Percentiles rank a stretch among this genome's conserved stretches.
Evolutionary conservation across 2,329 filamentous ascomycete species (phyloP).

Genomic region (Purpureocillium takamizusanense): DNA sequence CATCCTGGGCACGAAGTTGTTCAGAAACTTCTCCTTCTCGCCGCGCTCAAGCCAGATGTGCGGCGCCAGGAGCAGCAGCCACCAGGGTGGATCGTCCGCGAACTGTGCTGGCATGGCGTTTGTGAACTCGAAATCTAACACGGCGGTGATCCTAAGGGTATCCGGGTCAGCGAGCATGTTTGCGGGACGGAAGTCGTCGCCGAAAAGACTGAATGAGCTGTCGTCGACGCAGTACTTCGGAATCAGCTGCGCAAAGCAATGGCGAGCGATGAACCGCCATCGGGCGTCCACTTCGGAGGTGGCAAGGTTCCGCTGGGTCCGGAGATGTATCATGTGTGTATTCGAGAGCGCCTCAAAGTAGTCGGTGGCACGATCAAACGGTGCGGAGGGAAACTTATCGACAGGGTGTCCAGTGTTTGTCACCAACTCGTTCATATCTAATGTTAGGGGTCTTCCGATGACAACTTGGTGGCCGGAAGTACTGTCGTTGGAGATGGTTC

Average conservation of each 20-base stretch:
- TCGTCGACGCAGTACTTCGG: conserved; percentile 18
- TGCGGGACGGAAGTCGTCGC: conserved; percentile 25
- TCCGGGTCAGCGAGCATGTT: conserved; percentile 29
- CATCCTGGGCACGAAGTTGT: conserved; percentile 20
- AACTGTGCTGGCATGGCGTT: conserved; percentile 30
- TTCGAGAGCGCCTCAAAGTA: conserved; percentile 19
- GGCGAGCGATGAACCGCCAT: conserved; percentile 22
- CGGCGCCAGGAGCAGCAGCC: conserved; percentile 22
- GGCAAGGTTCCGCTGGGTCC: conserved; percentile 21
- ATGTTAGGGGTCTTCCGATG: conserved; percentile 24
- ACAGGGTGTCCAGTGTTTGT: conserved; percentile 20
- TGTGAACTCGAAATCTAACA: conserved; percentile 31
- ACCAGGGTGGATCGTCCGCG: conserved; percentile 27
- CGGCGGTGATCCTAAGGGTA: conserved; percentile 23
- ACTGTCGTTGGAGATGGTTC: conserved; percentile 22
- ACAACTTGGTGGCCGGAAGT: conserved; percentile 20
- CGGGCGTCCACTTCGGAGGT: conserved; percentile 15
- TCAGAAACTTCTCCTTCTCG: conserved; percentile 12
- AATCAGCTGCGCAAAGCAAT: conserved; percentile 21
- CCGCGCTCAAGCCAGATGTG: conserved; percentile 13
- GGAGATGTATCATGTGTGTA: conserved; percentile 16
- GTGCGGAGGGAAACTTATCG: conserved; percentile 16
- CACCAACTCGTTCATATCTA: conserved; percentile 28
- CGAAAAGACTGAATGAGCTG: conserved; percentile 26
- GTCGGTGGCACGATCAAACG: conserved; percentile 20